Conservation (phyloP, 169 alveolate genomes). For the Plasmodium billcollinsi region DNA sequence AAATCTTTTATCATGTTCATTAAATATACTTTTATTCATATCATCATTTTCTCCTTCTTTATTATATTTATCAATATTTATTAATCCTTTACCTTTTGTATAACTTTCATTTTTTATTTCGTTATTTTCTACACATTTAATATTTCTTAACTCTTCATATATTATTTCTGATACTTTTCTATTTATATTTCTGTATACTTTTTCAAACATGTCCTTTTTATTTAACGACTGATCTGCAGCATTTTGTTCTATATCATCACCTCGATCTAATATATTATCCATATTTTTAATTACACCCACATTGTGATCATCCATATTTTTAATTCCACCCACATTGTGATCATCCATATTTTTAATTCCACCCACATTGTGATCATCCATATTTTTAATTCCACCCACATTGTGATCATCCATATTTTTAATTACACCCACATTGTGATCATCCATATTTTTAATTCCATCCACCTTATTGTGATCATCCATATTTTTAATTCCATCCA, state of each 20-base stretch:
- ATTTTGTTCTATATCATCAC: too few relatives aligned
- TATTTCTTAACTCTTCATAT: constrained; percentile 22
- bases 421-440: background rate
- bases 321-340: background rate
- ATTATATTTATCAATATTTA: background rate
- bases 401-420: background rate
- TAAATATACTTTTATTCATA: too few relatives aligned
- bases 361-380: background rate
- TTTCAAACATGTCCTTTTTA: constrained; percentile 14
- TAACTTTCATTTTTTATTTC: background rate
- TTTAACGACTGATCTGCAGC: too few relatives aligned
- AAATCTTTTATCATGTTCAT: background rate
- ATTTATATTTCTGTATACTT: constrained; percentile 15
- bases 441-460: too few relatives aligned
- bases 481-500: too few relatives aligned
- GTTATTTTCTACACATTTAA: background rate
- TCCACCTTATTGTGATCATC: too few relatives aligned
- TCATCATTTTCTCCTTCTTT: background rate
- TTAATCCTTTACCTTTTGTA: background rate
- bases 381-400: background rate
- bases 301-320: background rate
- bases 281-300: background rate
- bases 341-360: background rate
- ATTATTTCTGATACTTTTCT: constrained; percentile 6
- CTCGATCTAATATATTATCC: too few relatives aligned